A percentile compares a stretch with the other conserved stretches of the same genome.
phyloP scores from a whole-genome alignment of 495 filamentous ascomycete species.

The Clavariopsis aquatica region DNA sequence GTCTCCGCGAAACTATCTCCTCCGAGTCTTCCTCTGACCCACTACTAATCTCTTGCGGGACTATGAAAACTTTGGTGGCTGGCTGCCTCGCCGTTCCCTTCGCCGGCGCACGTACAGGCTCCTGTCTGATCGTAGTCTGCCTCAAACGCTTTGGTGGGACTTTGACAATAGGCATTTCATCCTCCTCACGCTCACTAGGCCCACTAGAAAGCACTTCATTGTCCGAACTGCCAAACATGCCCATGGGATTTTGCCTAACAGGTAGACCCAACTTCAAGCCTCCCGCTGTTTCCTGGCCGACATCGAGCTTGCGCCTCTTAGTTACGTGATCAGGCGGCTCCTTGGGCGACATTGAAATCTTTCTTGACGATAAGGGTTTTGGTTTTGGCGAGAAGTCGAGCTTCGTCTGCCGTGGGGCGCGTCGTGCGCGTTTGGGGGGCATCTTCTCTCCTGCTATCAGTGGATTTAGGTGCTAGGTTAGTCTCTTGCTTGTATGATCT shows the following conservation, averaged over 20 bases:
- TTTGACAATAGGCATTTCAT: neutral
- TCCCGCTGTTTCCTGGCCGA: neutral
- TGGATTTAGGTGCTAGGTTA: neutral
- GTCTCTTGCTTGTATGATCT: too few species aligned
- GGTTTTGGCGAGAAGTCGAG: constrained; percentile 43
- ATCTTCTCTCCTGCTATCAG: constrained; percentile 1
- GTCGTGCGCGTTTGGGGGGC: constrained; percentile 14
- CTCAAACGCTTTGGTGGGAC: neutral
- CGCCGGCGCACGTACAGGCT: neutral
- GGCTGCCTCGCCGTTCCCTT: constrained; percentile 1
- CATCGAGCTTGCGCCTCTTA: constrained; percentile 38
- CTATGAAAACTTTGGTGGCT: neutral
- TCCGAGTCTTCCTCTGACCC: neutral
- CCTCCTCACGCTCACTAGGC: neutral
- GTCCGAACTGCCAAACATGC: neutral
- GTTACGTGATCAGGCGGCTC: constrained; percentile 33
- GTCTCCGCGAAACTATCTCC: neutral
- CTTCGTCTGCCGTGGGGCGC: constrained; percentile 39
- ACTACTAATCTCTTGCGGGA: constrained; percentile 1
- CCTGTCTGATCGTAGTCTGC: neutral
- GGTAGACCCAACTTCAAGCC: constrained; percentile 21
- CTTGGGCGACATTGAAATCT: constrained; percentile 32
- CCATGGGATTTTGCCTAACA: neutral
- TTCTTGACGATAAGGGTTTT: constrained; percentile 35
- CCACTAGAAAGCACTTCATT: neutral